Conservation (phyloP, 331 rosid species). For the Saraca asoca region DNA sequence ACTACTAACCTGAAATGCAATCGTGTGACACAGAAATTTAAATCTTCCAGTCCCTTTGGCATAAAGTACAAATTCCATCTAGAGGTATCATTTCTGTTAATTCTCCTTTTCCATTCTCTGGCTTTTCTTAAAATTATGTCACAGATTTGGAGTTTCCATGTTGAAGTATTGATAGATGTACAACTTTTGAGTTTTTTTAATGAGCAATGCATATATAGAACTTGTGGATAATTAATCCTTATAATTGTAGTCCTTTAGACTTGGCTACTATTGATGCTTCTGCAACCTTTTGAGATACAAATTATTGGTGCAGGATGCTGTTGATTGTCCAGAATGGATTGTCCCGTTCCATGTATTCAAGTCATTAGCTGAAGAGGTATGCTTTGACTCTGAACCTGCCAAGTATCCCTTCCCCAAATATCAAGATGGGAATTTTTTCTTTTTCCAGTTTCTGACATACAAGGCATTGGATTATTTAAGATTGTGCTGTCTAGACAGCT, state of each 20-base stretch:
- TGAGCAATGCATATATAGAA: slow-evolving; percentile 4
- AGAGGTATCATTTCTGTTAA: slow-evolving; percentile 55
- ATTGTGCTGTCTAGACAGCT: slow-evolving; percentile 19
- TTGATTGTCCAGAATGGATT: slow-evolving; percentile 97
- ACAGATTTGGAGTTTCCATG: slow-evolving; percentile 21
- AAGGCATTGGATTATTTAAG: slow-evolving; percentile 10
- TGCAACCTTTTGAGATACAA: not conserved
- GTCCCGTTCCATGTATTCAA: slow-evolving; percentile 86
- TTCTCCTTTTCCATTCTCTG: slow-evolving; percentile 6
- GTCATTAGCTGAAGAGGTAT: slow-evolving; percentile 89
- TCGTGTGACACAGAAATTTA: slow-evolving; percentile 72
- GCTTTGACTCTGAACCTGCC: not conserved
- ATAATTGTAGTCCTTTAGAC: not conserved
- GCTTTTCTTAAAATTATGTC: not conserved
- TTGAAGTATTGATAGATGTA: slow-evolving; percentile 15
- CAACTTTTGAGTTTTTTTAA: not conserved
- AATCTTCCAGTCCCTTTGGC: slow-evolving; percentile 86
- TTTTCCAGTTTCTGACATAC: too few species aligned
- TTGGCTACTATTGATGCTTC: not conserved
- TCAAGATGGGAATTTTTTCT: too few species aligned
- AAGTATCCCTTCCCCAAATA: too few species aligned
- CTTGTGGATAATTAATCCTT: slow-evolving; percentile 2
- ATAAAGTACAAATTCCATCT: slow-evolving; percentile 88
- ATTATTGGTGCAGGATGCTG: slow-evolving; percentile 75
- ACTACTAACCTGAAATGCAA: slow-evolving; percentile 25